Conservation (phyloP, 331 rosid species). For the Malus hybrid region DNA sequence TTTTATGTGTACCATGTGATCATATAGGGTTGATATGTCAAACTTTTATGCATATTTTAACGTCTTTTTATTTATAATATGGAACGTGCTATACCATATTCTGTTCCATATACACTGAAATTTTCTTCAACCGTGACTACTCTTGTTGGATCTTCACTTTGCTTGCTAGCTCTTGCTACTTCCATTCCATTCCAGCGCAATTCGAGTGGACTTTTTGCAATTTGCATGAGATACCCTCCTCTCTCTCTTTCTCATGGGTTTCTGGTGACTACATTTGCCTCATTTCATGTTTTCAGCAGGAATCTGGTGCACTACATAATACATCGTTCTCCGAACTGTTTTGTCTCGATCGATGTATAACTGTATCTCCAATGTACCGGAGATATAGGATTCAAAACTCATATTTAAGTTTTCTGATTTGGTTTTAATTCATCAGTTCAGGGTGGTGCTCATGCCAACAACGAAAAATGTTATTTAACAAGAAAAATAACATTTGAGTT, state of each 20-base stretch:
- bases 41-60: no score
- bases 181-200: neutral
- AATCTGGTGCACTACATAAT: neutral
- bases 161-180: neutral
- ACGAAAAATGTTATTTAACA: neutral
- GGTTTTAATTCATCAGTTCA: no score
- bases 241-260: neutral
- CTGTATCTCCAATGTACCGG: neutral
- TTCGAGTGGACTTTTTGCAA: no score
- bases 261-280: neutral
- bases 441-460: neutral
- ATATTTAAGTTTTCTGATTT: neutral
- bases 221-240: no score
- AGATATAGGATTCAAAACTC: neutral
- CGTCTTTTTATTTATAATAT: neutral
- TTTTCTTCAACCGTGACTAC: no score
- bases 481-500: neutral
- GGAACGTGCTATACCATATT: no score
- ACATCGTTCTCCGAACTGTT: neutral
- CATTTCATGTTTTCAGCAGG: neutral
- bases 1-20: neutral
- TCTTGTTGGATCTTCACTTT: no score
- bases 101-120: no score
- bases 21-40: neutral
- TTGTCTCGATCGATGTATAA: neutral